Evolutionary conservation across 139 green algal species (phyloP).

Genomic region (Auxenochlorella pyrenoidosa): DNA sequence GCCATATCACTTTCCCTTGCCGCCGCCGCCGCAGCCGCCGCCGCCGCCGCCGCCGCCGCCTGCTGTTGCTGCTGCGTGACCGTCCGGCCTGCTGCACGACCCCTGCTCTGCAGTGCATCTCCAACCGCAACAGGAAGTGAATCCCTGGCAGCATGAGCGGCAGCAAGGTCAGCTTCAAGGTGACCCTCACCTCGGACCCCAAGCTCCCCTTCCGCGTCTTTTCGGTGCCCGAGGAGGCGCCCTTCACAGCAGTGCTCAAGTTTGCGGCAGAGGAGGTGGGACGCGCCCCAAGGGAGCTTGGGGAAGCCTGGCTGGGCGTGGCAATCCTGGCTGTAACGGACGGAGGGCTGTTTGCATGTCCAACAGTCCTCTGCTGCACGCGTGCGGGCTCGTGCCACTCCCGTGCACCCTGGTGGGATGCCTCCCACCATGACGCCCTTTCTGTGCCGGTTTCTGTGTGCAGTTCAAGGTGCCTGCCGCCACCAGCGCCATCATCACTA

Average conservation of each 20-base stretch:
- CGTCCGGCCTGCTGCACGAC: background rate
- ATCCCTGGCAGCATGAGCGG: background rate
- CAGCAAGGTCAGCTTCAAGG: constrained; percentile 12
- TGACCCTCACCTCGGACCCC: constrained; percentile 92
- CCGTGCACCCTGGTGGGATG: too few relatives aligned
- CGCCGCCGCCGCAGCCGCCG: too few relatives aligned
- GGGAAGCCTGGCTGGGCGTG: too few relatives aligned
- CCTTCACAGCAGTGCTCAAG: constrained; percentile 97
- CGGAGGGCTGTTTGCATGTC: too few relatives aligned
- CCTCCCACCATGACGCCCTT: too few relatives aligned
- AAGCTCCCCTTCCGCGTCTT: constrained; percentile 97
- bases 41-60: background rate
- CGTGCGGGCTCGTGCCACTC: too few relatives aligned
- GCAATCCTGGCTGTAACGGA: too few relatives aligned
- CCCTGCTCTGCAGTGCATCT: background rate
- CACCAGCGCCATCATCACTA: constrained; percentile 97
- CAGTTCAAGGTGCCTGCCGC: constrained; percentile 93
- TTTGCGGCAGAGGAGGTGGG: constrained; percentile 96
- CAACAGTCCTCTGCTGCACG: too few relatives aligned
- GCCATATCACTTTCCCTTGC: too few relatives aligned
- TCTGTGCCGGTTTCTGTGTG: background rate
- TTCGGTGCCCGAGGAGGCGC: constrained; percentile 94
- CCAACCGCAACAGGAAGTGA: too few relatives aligned
- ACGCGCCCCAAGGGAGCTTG: background rate
- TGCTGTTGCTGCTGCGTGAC: too few relatives aligned